Percentiles rank a stretch among this genome's conserved stretches.
Conservation (phyloP, 345 rosid genomes). For the Populus tremula region DNA sequence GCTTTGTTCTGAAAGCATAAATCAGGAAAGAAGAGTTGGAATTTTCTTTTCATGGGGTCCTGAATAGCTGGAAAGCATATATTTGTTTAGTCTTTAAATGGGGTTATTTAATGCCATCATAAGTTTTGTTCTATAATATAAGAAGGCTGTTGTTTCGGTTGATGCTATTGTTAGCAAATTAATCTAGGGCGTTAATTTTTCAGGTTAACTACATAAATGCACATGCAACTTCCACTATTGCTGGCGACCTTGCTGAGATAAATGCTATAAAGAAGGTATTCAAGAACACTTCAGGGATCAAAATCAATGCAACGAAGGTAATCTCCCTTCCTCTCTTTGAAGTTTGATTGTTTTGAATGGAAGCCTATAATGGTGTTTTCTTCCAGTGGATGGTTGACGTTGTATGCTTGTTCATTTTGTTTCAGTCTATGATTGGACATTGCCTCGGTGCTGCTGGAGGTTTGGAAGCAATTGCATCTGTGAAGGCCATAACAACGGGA, state of each 20-base stretch:
- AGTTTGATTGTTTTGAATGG: background rate
- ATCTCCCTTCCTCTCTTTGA: conserved; percentile 14
- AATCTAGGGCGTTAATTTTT: conserved; percentile 11
- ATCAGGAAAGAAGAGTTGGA: background rate
- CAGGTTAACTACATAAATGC: conserved; percentile 98
- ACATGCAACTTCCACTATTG: conserved; percentile 95
- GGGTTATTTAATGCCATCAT: background rate
- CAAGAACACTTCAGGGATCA: conserved; percentile 73
- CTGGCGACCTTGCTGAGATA: conserved; percentile 98
- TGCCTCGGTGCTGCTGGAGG: conserved; percentile 99
- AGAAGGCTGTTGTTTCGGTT: background rate
- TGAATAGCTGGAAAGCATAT: background rate
- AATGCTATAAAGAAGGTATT: conserved; percentile 95
- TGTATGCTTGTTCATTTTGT: conserved; percentile 8
- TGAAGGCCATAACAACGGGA: conserved; percentile 89
- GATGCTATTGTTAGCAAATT: background rate
- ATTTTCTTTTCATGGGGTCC: background rate
- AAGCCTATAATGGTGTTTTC: background rate
- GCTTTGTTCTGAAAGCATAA: background rate
- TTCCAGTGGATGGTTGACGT: background rate
- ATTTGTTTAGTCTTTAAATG: background rate
- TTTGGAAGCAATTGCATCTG: conserved; percentile 86
- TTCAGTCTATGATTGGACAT: conserved; percentile 98
- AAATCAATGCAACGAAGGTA: conserved; percentile 98
- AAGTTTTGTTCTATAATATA: too few relatives aligned